A percentile compares a stretch with the other conserved stretches of the same genome.
phyloP scores from a whole-genome alignment of 805 yeast genomes.

The Metschnikowia gelsemii region DNA sequence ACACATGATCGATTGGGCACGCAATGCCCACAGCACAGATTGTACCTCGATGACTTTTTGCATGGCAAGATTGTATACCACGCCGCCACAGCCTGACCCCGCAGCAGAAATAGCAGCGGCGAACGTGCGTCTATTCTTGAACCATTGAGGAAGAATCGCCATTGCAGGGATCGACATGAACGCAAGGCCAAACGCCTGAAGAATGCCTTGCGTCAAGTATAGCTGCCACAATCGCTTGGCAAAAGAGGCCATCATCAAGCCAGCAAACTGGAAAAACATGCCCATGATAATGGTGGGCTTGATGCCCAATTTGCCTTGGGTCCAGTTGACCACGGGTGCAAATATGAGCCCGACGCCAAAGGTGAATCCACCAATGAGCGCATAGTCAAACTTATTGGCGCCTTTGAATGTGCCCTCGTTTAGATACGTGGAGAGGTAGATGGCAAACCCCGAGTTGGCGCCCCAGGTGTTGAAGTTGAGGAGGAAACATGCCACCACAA shows the following conservation, averaged over 20 bases:
- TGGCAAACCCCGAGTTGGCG: constrained; percentile 63
- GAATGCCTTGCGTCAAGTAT: constrained; percentile 64
- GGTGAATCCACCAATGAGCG: constrained; percentile 66
- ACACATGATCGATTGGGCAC: constrained; percentile 37
- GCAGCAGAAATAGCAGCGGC: constrained; percentile 49
- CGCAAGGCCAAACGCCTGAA: constrained; percentile 59
- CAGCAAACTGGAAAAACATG: constrained; percentile 48
- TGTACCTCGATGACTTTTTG: constrained; percentile 36
- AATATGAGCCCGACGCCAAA: constrained; percentile 57
- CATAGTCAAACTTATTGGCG: constrained; percentile 57
- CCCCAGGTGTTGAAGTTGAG: constrained; percentile 72
- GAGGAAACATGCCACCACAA: constrained; percentile 49
- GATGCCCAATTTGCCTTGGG: constrained; percentile 50
- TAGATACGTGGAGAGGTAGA: constrained; percentile 58
- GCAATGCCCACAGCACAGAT: constrained; percentile 49
- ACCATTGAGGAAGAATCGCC: constrained; percentile 68
- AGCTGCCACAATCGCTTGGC: constrained; percentile 63
- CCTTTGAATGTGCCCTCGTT: constrained; percentile 50
- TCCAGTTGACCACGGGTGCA: constrained; percentile 54
- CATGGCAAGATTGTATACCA: constrained; percentile 45
- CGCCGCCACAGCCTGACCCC: constrained; percentile 56
- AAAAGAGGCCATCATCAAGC: constrained; percentile 59
- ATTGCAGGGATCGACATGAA: constrained; percentile 58
- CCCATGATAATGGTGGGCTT: constrained; percentile 51
- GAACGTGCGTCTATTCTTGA: constrained; percentile 57